Conservation (phyloP, 2,329 filamentous ascomycete genomes). For the Hymenoscyphus fructigenus region DNA sequence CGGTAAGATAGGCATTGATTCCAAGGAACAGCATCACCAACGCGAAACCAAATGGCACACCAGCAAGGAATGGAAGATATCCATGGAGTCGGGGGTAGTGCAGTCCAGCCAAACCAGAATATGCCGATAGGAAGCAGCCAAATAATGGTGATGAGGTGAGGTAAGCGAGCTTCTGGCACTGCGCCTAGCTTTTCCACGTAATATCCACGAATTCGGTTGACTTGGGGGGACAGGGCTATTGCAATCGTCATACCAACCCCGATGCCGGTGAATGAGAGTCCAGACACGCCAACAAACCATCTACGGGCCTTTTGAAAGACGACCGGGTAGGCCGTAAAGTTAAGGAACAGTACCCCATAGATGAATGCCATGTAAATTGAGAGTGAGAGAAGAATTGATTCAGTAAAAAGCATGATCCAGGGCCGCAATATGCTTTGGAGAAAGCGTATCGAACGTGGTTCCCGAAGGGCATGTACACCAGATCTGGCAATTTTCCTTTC, state of each 20-base stretch:
- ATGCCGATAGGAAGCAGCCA: slow-evolving; percentile 75
- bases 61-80: slow-evolving; percentile 72
- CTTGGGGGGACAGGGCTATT: not conserved
- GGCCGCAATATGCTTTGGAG: slow-evolving; percentile 56
- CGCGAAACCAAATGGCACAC: slow-evolving; percentile 66
- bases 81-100: slow-evolving; percentile 71
- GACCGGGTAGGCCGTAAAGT: slow-evolving; percentile 42
- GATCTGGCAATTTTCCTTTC: slow-evolving; percentile 29
- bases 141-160: slow-evolving; percentile 69
- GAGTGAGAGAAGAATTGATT: slow-evolving; percentile 45
- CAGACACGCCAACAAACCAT: slow-evolving; percentile 46
- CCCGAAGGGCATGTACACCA: slow-evolving; percentile 29
- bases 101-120: slow-evolving; percentile 87
- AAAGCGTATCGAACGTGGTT: slow-evolving; percentile 40
- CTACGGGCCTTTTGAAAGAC: slow-evolving; percentile 49
- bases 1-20: slow-evolving; percentile 77
- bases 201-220: slow-evolving; percentile 21
- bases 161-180: slow-evolving; percentile 83
- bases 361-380: slow-evolving; percentile 50
- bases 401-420: slow-evolving; percentile 70
- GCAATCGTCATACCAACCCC: slow-evolving; percentile 62
- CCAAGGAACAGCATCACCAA: slow-evolving; percentile 43
- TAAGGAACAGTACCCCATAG: slow-evolving; percentile 38
- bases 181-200: slow-evolving; percentile 48
- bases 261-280: slow-evolving; percentile 43